A percentile compares a stretch with the other conserved stretches of the same genome.
Conservation (phyloP, 345 rosid genomes). For the Pseudoturritis turrita region DNA sequence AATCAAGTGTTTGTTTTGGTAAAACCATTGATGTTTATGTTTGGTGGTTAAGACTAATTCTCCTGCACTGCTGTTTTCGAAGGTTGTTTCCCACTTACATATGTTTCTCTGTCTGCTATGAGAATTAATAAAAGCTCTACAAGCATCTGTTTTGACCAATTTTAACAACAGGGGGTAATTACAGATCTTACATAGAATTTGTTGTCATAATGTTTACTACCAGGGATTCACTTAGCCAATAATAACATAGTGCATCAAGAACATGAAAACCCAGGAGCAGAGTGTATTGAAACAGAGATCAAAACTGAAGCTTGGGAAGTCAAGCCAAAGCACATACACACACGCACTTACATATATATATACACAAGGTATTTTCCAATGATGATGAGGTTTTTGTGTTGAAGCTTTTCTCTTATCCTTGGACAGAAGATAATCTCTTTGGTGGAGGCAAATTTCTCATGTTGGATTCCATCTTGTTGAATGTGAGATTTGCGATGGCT, state of each 20-base stretch:
- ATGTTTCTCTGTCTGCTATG: constrained; percentile 12
- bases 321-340: neutral
- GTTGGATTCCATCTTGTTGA: constrained; percentile 52
- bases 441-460: constrained; percentile 28
- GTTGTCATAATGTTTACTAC: neutral
- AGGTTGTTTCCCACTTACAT: constrained; percentile 31
- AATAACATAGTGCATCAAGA: neutral
- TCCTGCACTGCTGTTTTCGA: constrained; percentile 21
- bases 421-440: constrained; percentile 4
- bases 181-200: neutral
- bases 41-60: constrained; percentile 17
- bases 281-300: constrained; percentile 20
- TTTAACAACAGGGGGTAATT: neutral
- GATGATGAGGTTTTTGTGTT: neutral
- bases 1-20: constrained; percentile 3
- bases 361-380: neutral
- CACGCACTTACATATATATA: neutral
- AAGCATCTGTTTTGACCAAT: neutral
- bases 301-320: constrained; percentile 31
- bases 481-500: constrained; percentile 74
- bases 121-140: neutral
- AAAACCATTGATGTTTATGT: neutral
- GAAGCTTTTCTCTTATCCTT: constrained; percentile 1
- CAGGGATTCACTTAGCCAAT: neutral
- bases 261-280: neutral